A percentile compares a stretch with the other conserved stretches of the same genome.
These are phyloP conservation scores for Pyrenula massariospora DNA, from an alignment of 495 filamentous ascomycete species.

Conservation along the genomic window DNA sequence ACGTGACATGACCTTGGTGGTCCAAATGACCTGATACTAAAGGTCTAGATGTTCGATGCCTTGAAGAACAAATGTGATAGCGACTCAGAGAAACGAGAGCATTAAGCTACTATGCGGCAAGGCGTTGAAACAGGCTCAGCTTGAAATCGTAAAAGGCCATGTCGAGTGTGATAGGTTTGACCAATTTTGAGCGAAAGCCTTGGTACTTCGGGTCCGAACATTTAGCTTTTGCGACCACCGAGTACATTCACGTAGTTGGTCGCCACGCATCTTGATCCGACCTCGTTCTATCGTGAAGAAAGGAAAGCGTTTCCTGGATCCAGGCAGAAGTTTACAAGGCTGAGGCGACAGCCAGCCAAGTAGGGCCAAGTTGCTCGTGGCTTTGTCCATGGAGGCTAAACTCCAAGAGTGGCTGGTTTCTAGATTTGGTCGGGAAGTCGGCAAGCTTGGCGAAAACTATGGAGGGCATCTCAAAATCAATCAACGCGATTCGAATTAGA, in stretches of 20 bases:
- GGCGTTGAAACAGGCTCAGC: not conserved
- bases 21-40: not conserved
- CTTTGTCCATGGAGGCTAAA: no score
- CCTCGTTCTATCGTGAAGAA: not conserved
- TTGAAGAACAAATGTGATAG: not conserved
- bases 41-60: not conserved
- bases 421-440: no score
- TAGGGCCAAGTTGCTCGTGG: no score
- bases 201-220: not conserved
- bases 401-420: no score
- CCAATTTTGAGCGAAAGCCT: not conserved
- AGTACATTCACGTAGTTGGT: not conserved
- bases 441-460: no score
- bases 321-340: no score
- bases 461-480: no score
- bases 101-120: not conserved
- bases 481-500: no score
- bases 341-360: no score
- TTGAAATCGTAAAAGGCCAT: not conserved
- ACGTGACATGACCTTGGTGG: not conserved
- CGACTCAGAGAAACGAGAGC: not conserved
- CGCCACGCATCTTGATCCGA: not conserved
- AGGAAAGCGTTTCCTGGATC: not conserved
- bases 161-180: not conserved
- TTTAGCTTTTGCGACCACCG: not conserved